Conservation (phyloP, 306 rosid species). For the Cucurbita maxima region DNA sequence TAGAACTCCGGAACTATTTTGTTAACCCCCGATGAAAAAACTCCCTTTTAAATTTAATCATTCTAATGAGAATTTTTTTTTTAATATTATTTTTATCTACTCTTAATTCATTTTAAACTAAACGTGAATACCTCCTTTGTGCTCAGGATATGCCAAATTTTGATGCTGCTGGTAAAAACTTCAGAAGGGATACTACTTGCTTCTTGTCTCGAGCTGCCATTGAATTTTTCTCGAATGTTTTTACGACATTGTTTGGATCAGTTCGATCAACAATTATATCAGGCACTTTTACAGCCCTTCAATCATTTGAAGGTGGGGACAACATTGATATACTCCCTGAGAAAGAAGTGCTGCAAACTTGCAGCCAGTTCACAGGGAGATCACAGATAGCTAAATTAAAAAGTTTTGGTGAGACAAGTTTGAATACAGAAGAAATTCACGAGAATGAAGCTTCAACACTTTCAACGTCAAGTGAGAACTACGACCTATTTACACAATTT, state of each 20-base stretch:
- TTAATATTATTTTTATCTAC: not conserved
- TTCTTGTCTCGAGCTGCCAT: slow-evolving; percentile 62
- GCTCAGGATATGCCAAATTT: slow-evolving; percentile 35
- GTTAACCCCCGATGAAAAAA: not conserved
- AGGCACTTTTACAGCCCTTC: slow-evolving; percentile 25
- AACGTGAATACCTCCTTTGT: slow-evolving; percentile 2
- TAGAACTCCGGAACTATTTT: not conserved
- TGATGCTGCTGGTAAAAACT: slow-evolving; percentile 17
- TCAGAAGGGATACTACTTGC: slow-evolving; percentile 35
- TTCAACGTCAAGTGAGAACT: slow-evolving; percentile 17
- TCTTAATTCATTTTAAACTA: not conserved
- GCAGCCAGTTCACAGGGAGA: slow-evolving; percentile 25
- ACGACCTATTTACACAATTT: slow-evolving; percentile 46
- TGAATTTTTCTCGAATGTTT: slow-evolving; percentile 48
- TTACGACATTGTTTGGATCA: slow-evolving; percentile 38
- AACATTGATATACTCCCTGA: slow-evolving; percentile 22
- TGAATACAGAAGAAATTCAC: slow-evolving; percentile 12
- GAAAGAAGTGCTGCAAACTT: slow-evolving; percentile 28
- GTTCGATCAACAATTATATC: slow-evolving; percentile 33
- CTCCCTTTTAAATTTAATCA: not conserved
- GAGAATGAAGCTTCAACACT: slow-evolving; percentile 16
- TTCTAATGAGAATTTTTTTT: not conserved
- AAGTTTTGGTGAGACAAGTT: slow-evolving; percentile 15
- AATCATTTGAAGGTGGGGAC: slow-evolving; percentile 33
- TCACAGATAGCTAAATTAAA: slow-evolving; percentile 15